phyloP scores from a whole-genome alignment of 2,329 filamentous ascomycete species.

The Fusarium sp. region DNA sequence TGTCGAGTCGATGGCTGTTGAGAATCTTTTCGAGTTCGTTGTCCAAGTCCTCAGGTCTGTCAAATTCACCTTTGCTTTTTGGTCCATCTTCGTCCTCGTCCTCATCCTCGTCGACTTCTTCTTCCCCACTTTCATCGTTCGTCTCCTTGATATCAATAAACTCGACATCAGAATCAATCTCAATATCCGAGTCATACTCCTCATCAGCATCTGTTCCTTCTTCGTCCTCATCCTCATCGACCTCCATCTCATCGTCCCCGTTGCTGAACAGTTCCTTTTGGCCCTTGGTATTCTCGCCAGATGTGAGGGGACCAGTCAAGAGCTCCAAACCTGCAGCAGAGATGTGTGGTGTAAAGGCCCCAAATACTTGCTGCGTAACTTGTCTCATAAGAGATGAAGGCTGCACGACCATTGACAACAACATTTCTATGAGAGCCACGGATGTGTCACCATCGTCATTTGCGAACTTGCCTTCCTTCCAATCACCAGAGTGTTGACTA shows the following conservation, averaged over 20 bases:
- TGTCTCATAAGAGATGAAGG: conserved; percentile 86
- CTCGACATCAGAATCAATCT: conserved; percentile 61
- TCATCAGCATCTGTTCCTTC: conserved; percentile 55
- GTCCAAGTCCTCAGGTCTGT: conserved; percentile 66
- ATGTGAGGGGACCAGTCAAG: conserved; percentile 73
- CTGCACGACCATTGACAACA: conserved; percentile 89
- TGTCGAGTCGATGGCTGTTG: conserved; percentile 72
- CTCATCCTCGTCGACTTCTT: conserved; percentile 55
- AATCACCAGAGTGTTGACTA: not conserved
- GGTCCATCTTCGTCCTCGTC: conserved; percentile 54
- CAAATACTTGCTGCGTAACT: conserved; percentile 88
- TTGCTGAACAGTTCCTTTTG: conserved; percentile 86
- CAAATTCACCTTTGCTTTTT: conserved; percentile 52
- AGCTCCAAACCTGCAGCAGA: conserved; percentile 76
- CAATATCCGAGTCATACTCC: conserved; percentile 56
- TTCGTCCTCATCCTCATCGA: conserved; percentile 54
- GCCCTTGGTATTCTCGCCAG: conserved; percentile 82
- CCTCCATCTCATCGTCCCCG: conserved; percentile 67
- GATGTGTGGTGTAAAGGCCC: conserved; percentile 79
- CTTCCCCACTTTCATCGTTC: conserved; percentile 53
- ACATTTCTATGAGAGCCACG: conserved; percentile 82
- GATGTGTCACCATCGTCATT: conserved; percentile 68
- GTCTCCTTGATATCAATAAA: conserved; percentile 57
- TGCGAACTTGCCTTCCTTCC: conserved; percentile 54
- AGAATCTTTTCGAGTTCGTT: conserved; percentile 81